A percentile compares a stretch with the other conserved stretches of the same genome.
Conservation (phyloP, 139 green algal species). For the Dunaliella primolecta region DNA sequence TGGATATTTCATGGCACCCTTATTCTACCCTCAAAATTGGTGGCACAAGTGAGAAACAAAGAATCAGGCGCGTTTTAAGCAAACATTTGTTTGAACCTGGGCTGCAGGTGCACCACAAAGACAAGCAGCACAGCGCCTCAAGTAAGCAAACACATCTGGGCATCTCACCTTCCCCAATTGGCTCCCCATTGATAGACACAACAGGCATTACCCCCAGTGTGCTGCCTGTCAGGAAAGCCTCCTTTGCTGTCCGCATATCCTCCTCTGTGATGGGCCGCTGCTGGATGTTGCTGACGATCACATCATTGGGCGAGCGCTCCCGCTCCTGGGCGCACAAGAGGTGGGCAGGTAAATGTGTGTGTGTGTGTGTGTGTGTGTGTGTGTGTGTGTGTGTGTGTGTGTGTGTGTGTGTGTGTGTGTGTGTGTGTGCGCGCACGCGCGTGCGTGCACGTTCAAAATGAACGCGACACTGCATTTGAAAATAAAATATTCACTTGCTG, state of each 20-base stretch:
- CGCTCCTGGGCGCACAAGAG: slow-evolving; percentile 19
- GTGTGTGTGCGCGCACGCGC: not conserved
- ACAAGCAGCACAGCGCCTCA: too few relatives aligned
- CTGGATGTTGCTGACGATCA: slow-evolving; percentile 15
- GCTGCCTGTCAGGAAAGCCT: slow-evolving; percentile 25
- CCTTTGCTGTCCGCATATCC: slow-evolving; percentile 32
- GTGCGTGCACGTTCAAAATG: not conserved
- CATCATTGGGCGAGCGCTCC: slow-evolving; percentile 32
- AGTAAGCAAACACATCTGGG: too few relatives aligned
- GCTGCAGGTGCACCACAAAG: too few relatives aligned
- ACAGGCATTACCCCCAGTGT: slow-evolving; percentile 11
- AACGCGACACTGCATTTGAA: not conserved
- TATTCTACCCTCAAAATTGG: too few relatives aligned
- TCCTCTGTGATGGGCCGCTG: slow-evolving; percentile 27
- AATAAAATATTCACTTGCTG: not conserved
- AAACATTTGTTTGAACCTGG: too few relatives aligned
- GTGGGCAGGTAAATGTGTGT: not conserved
- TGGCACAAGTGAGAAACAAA: too few relatives aligned
- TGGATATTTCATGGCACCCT: too few relatives aligned
- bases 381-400: too few relatives aligned
- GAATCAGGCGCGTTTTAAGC: too few relatives aligned
- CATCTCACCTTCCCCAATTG: not conserved
- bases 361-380: too few relatives aligned
- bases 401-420: not conserved
- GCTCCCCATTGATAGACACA: not conserved